These are phyloP conservation scores for Lichtheimia hyalospora DNA, from an alignment of 371 early-diverging fungal genomes.

Conservation along the genomic window DNA sequence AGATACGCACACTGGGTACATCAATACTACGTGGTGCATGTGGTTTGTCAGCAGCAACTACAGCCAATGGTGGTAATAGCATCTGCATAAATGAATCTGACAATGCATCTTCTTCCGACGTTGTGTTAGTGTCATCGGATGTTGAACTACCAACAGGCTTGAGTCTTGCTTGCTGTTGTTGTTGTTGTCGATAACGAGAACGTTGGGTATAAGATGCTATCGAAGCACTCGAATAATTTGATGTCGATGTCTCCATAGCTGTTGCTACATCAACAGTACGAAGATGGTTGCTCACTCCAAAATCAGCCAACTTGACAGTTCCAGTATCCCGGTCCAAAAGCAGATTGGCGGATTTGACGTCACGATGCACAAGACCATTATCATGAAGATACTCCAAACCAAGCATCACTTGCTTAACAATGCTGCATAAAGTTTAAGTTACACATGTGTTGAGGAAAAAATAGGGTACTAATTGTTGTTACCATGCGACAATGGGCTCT, in stretches of 20 bases:
- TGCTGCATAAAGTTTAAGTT: constrained; percentile 28
- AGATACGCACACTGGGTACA: constrained; percentile 27
- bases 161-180: no score
- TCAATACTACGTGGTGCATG: constrained; percentile 23
- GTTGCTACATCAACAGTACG: constrained; percentile 1
- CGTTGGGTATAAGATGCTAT: no score
- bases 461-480: neutral
- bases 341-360: constrained; percentile 94
- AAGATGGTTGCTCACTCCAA: constrained; percentile 44
- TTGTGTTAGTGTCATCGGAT: no score
- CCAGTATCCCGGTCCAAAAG: constrained; percentile 75
- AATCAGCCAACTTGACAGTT: constrained; percentile 44
- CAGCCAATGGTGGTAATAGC: constrained; percentile 58
- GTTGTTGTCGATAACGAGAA: no score
- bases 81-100: constrained; percentile 2
- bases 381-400: constrained; percentile 93
- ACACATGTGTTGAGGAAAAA: neutral
- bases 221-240: no score
- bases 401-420: constrained; percentile 82
- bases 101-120: no score
- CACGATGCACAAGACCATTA: constrained; percentile 92
- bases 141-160: no score
- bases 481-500: constrained; percentile 38
- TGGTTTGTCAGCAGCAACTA: constrained; percentile 58
- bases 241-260: neutral